Evolutionary conservation across 2,329 filamentous ascomycete genomes (phyloP), one percentile per base, ranked within the genome.

Genomic region (Macroventuria anomochaeta): DNA sequence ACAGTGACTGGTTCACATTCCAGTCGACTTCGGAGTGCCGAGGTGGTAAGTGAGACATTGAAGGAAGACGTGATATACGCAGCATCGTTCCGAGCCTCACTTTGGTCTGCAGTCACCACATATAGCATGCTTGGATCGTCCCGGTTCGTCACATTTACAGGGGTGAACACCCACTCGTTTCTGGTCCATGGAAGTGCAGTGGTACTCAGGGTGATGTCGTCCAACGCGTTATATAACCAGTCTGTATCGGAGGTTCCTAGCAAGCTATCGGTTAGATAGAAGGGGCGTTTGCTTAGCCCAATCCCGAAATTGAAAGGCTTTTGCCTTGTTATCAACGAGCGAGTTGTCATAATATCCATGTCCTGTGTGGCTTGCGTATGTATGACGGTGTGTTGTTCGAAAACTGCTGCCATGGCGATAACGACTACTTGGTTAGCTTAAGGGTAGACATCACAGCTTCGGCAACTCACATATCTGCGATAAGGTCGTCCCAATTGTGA

Each of bases 151-250:
- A 39, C 7, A 12, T 46, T 23, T 5, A 52, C 26, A 11, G 53
- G 53, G 11, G 53, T 56, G 33, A 56, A 56, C 13, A 18, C 23
- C 53, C 53, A 56, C 12, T 32, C 53, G 20, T 56, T 48, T 31
- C n/a, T 21, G 7, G 37, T 52, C 53, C 53, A 56, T 11, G 39
- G n/a, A 36, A 38, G 53, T 18, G 39, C 7, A 2, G 15, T 26
- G 2, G 33, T 36, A 15, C 34, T 21, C 32, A 56, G 26, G 13
- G 53, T 49, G 2, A 56, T 25, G 12, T 56, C 37, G 21, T 52
- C 42, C 2, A 52, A 31, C 7, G 47, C 53, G 13, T 18, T 52
- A 25, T 56, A 52, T 18, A 56, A 11, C 53, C 53, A 56, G 36
- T 56, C 48, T n/a, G n/a, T n/a, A n/a, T n/a, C n/a, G n/a, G 10